phyloP scores from a whole-genome alignment of 2,329 filamentous ascomycete species.

The Aspergillus sp. region DNA sequence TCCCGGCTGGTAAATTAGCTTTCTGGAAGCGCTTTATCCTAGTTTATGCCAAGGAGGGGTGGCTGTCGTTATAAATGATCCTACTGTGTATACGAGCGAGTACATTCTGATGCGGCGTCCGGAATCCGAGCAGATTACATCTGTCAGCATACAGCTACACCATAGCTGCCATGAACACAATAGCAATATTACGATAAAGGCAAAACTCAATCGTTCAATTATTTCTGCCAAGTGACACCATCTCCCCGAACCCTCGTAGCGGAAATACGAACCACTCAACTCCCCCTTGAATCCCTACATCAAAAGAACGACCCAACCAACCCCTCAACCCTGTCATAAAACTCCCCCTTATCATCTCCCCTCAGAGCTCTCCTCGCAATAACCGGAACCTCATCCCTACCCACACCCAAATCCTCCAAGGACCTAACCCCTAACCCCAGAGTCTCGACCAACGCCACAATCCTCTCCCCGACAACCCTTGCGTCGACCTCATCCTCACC shows the following conservation, averaged over 20 bases:
- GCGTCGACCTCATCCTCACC: constrained; percentile 2
- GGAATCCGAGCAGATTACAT: not conserved
- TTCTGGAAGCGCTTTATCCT: no score
- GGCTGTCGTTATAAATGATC: no score
- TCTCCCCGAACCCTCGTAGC: rapidly evolving
- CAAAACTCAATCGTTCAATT: no score
- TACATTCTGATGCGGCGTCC: not conserved
- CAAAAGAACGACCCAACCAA: not conserved
- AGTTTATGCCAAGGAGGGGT: no score
- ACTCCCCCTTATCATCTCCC: not conserved
- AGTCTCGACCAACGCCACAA: not conserved
- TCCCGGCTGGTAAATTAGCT: not conserved
- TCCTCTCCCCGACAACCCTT: constrained; percentile 4
- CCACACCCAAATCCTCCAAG: not conserved
- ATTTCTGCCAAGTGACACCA: no score
- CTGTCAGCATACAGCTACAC: not conserved
- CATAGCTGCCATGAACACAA: no score
- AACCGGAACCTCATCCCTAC: not conserved
- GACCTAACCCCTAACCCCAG: not conserved
- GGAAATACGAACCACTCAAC: not conserved
- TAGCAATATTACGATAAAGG: no score
- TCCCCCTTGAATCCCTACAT: not conserved
- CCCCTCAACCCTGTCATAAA: not conserved
- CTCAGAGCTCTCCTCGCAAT: constrained; percentile 4
- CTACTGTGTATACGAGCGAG: not conserved